Evolutionary conservation across 2,329 filamentous ascomycete genomes (phyloP), one percentile per base, ranked within the genome.

Genomic region (Mariannaea elegans): DNA sequence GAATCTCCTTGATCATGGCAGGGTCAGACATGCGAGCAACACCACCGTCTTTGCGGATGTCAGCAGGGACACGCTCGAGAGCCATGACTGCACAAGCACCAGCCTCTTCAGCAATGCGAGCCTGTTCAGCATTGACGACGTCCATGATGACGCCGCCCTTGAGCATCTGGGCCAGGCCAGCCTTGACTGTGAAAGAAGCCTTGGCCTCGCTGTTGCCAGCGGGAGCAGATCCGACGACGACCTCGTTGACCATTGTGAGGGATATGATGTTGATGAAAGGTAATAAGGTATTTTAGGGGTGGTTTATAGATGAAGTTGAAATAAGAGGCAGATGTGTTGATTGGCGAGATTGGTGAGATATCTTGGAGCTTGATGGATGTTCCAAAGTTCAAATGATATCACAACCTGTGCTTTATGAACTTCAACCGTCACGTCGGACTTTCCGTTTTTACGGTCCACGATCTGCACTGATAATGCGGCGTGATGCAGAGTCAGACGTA

Each of bases 141-240:
- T 99, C 95, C 95, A 99, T 99, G 80, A 99, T 99, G 67, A 99
- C 95, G 72, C 95, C 95, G 76, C 95, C 95, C 85, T 98, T 97
- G 80, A 98, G 84, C 95, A 99, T 99, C 79, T 97, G 91, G 21
- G 95, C 95, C 66, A 99, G 84, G 60, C 94, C 95, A 53, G 93
- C 91, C 86, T 99, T 99, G 85, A 97, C 90, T 68, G 89, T 89
- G 79, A 97, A 97, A 78, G 87, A 84, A 66, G 79, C 72, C 65
- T 78, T 80, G 68, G 73, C 71, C 67, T 79, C 76, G 56, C 65
- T 70, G 51, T 65, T 72, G 62, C 67, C 55, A 52, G 69, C 62
- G 56, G 72, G 48, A 56, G 56, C 14, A 36, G 56, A 55, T 29
- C 51, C 51, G 46, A 56, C 53, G 55, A 61, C 61, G 58, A 51